Evolutionary conservation across 176 grass and related monocot species (phyloP).

Genomic region (Areca catechu): DNA sequence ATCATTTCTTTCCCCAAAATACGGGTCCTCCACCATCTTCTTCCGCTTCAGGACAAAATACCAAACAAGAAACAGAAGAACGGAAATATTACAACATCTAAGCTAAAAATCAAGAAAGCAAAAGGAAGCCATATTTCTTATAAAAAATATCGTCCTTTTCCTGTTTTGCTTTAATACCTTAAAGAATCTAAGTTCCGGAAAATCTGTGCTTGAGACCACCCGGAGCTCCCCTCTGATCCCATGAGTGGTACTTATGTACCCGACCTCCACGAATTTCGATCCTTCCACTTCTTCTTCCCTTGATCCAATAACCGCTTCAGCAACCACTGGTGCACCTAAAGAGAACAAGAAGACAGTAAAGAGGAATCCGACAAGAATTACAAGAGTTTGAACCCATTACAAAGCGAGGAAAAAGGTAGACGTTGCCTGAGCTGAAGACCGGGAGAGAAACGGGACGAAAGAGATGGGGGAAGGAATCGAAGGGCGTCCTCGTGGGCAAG

Average conservation of each 20-base stretch:
- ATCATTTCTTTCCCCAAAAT: conserved; percentile 47
- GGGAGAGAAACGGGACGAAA: not conserved
- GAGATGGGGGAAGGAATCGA: not conserved
- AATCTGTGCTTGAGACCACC: conserved; percentile 66
- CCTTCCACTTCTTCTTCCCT: conserved; percentile 6
- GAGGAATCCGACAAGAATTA: not conserved
- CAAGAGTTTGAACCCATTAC: not conserved
- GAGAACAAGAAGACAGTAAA: conserved; percentile 1
- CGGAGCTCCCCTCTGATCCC: conserved; percentile 81
- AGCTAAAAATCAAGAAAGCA: not conserved
- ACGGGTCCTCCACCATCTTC: conserved; percentile 61
- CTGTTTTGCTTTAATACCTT: conserved; percentile 26
- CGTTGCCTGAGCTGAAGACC: too few relatives aligned
- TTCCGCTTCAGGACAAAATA: conserved; percentile 42
- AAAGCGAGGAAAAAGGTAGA: too few relatives aligned
- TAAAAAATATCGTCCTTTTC: not conserved
- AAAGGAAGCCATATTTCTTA: too few relatives aligned
- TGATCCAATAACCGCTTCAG: conserved; percentile 9
- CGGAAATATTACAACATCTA: not conserved
- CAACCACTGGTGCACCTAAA: conserved; percentile 14
- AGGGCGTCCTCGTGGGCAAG: too few relatives aligned
- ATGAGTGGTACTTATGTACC: conserved; percentile 50
- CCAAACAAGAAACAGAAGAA: conserved; percentile 1
- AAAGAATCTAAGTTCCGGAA: conserved; percentile 73
- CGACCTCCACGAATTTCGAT: conserved; percentile 47